A percentile compares a stretch with the other conserved stretches of the same genome.
These are phyloP conservation scores for Baeospora myosura DNA, from an alignment of 1,284 basidiomycete genomes.

Conservation along the genomic window DNA sequence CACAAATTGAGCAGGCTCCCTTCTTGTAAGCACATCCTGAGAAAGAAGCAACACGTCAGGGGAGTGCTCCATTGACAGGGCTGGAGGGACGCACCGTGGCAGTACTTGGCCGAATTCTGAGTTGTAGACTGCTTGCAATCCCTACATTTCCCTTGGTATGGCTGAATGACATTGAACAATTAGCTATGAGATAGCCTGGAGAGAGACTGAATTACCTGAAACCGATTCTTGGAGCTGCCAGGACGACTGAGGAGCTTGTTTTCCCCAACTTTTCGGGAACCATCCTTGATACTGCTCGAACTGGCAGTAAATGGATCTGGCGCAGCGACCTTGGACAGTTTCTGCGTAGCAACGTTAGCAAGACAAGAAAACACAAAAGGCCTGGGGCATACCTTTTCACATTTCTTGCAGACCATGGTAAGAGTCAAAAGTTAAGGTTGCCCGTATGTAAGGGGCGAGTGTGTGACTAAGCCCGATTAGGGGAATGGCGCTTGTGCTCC, in stretches of 20 bases:
- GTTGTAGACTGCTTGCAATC: slow-evolving; percentile 75
- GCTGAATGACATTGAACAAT: slow-evolving; percentile 34
- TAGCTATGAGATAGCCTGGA: slow-evolving; percentile 8
- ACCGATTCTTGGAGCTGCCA: slow-evolving; percentile 62
- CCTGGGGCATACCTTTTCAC: slow-evolving; percentile 56
- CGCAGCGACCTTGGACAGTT: slow-evolving; percentile 75
- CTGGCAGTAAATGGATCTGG: slow-evolving; percentile 74
- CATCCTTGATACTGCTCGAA: slow-evolving; percentile 66
- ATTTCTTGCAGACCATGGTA: slow-evolving; percentile 69
- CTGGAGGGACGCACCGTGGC: slow-evolving; percentile 52
- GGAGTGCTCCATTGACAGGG: slow-evolving; percentile 6
- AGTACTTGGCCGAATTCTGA: slow-evolving; percentile 80
- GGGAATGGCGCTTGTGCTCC: background rate
- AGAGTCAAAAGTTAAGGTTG: background rate
- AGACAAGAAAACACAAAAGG: slow-evolving; percentile 13
- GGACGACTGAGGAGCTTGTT: slow-evolving; percentile 71
- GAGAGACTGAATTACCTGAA: slow-evolving; percentile 49
- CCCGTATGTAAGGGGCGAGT: background rate
- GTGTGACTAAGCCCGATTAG: background rate
- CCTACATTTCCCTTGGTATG: slow-evolving; percentile 77
- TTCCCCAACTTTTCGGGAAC: slow-evolving; percentile 72
- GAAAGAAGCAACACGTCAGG: slow-evolving; percentile 9
- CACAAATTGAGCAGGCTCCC: slow-evolving; percentile 77
- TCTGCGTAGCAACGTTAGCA: slow-evolving; percentile 36
- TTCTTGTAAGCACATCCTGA: slow-evolving; percentile 81